Conservation (phyloP, 2,329 filamentous ascomycete species). For the Aureobasidium mangrovei region DNA sequence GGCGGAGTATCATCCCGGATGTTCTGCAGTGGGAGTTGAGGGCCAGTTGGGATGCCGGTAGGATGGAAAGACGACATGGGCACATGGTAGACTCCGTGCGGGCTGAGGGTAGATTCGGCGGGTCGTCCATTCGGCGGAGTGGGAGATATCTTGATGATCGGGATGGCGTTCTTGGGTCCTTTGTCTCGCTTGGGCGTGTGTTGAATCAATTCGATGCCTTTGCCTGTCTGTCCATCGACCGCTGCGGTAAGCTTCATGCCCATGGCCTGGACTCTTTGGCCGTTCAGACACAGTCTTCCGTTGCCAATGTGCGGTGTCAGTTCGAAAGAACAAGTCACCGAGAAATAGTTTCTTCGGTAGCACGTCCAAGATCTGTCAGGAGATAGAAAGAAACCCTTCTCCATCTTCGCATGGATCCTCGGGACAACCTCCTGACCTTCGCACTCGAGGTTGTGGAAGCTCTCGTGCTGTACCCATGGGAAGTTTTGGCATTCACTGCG, state of each 20-base stretch:
- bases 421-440: slow-evolving; percentile 53
- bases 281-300: slow-evolving; percentile 49
- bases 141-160: slow-evolving; percentile 63
- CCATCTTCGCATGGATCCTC: slow-evolving; percentile 70
- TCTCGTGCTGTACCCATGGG: slow-evolving; percentile 39
- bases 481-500: slow-evolving; percentile 30
- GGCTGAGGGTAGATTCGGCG: slow-evolving; percentile 28
- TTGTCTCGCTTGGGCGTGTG: slow-evolving; percentile 90
- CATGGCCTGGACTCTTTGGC: slow-evolving; percentile 59
- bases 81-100: slow-evolving; percentile 26
- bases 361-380: slow-evolving; percentile 78
- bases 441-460: slow-evolving; percentile 54
- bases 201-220: slow-evolving; percentile 75
- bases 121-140: slow-evolving; percentile 43
- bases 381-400: slow-evolving; percentile 76
- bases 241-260: slow-evolving; percentile 79
- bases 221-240: slow-evolving; percentile 65
- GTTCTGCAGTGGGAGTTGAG: slow-evolving; percentile 36
- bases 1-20: slow-evolving; percentile 9
- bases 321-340: slow-evolving; percentile 69
- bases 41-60: slow-evolving; percentile 28
- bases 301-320: slow-evolving; percentile 54
- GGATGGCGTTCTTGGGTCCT: slow-evolving; percentile 65
- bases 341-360: slow-evolving; percentile 86
- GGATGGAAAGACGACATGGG: slow-evolving; percentile 32